These are phyloP conservation scores for Xylariaceae sp. DNA, from an alignment of 2,329 filamentous ascomycete genomes.

Conservation along the genomic window DNA sequence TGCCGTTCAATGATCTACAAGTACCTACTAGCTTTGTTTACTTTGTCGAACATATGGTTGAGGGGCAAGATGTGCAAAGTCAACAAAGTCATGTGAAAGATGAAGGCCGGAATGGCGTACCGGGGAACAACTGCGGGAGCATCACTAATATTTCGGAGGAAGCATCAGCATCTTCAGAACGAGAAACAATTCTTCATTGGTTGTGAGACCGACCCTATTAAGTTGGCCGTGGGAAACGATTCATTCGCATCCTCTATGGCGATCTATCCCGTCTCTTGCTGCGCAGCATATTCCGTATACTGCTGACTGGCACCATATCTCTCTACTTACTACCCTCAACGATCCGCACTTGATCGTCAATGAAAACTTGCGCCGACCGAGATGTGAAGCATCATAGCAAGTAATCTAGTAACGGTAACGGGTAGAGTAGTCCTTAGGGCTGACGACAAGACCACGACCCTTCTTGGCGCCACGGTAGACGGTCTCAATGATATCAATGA, in stretches of 20 bases:
- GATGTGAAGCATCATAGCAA: too few relatives aligned
- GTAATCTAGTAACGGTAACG: conserved; percentile 33
- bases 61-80: neutral
- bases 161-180: conserved; percentile 31
- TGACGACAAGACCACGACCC: conserved; percentile 90
- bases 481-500: conserved; percentile 97
- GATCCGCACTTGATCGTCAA: neutral
- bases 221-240: neutral
- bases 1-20: too few relatives aligned
- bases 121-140: conserved; percentile 12
- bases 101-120: conserved; percentile 18
- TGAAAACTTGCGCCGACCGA: neutral
- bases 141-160: conserved; percentile 20
- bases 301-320: neutral
- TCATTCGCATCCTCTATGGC: neutral
- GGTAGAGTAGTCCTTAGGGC: conserved; percentile 67
- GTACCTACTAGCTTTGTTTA: too few relatives aligned
- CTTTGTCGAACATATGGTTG: neutral
- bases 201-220: conserved; percentile 37
- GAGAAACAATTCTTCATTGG: conserved; percentile 16
- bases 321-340: neutral
- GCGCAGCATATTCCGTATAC: neutral
- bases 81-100: neutral
- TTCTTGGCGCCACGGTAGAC: conserved; percentile 99
- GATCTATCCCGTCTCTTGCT: neutral